Conservation (phyloP, 2,329 filamentous ascomycete species). For the Xylariaceae sp. region DNA sequence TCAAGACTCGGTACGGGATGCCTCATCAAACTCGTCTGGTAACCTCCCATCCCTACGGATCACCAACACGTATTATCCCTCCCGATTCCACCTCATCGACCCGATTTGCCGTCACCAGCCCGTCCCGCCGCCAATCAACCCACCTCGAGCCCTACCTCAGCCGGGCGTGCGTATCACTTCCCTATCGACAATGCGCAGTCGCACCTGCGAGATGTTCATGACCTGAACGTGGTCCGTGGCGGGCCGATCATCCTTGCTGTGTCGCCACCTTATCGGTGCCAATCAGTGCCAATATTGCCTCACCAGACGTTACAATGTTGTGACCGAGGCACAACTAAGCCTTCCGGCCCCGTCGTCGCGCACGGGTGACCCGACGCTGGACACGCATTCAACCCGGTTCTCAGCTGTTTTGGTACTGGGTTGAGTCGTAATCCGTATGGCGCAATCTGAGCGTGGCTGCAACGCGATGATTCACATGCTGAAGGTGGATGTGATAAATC, state of each 20-base stretch:
- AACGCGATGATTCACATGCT: too few relatives aligned
- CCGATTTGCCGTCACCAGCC: too few relatives aligned
- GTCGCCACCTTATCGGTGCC: not conserved
- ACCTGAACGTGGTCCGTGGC: not conserved
- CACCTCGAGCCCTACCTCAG: not conserved
- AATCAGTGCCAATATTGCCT: not conserved
- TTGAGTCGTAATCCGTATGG: too few relatives aligned
- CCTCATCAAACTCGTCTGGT: too few relatives aligned
- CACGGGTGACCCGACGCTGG: too few relatives aligned
- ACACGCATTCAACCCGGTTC: not conserved
- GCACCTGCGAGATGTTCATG: not conserved
- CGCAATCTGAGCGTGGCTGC: too few relatives aligned
- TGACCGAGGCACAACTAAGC: not conserved
- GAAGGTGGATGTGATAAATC: too few relatives aligned
- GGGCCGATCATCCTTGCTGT: not conserved
- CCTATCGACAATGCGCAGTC: not conserved
- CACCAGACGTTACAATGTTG: not conserved
- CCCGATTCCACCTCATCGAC: too few relatives aligned
- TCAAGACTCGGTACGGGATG: too few relatives aligned
- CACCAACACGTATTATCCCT: too few relatives aligned
- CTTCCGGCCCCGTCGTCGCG: not conserved
- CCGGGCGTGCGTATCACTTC: not conserved
- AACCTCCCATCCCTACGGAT: too few relatives aligned
- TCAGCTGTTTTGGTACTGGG: not conserved
- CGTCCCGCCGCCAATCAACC: not conserved